Percentiles rank a stretch among this genome's conserved stretches.
Conservation (phyloP, 768 basidiomycete genomes). For the Suillus plorans region DNA sequence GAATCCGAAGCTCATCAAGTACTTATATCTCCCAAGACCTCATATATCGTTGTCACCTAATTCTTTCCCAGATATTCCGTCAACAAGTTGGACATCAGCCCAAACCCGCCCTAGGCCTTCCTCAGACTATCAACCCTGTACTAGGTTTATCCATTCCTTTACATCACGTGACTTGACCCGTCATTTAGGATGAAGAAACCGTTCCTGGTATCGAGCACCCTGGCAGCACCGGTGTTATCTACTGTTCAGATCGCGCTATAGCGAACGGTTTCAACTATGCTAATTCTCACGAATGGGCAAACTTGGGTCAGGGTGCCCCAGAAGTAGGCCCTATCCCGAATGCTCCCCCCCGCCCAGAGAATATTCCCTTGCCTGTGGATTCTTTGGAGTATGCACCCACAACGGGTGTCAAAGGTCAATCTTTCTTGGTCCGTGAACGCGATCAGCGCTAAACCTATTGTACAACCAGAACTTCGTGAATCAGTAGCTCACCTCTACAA, state of each 20-base stretch:
- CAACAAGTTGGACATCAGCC: slow-evolving; percentile 67
- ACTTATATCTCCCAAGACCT: not conserved
- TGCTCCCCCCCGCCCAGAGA: slow-evolving; percentile 63
- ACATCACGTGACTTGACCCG: slow-evolving; percentile 8
- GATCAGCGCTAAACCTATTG: slow-evolving; percentile 8
- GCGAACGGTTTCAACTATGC: slow-evolving; percentile 90
- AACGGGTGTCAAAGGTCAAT: slow-evolving; percentile 78
- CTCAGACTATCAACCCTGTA: slow-evolving; percentile 74
- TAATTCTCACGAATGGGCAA: slow-evolving; percentile 78
- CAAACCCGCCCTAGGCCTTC: slow-evolving; percentile 50
- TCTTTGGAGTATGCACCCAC: slow-evolving; percentile 91
- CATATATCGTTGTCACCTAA: slow-evolving; percentile 8
- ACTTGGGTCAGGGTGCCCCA: slow-evolving; percentile 90
- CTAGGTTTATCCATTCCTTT: slow-evolving; percentile 18
- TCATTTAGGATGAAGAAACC: slow-evolving; percentile 75
- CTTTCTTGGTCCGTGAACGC: not conserved
- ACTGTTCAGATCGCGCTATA: slow-evolving; percentile 92
- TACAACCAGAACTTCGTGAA: slow-evolving; percentile 64
- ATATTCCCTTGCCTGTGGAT: slow-evolving; percentile 66
- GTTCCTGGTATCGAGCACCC: slow-evolving; percentile 87
- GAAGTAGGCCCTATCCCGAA: slow-evolving; percentile 84
- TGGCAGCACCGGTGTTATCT: slow-evolving; percentile 65
- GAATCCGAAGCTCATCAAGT: slow-evolving; percentile 91
- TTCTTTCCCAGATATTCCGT: slow-evolving; percentile 64
- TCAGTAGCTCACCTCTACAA: slow-evolving; percentile 93